These are phyloP conservation scores for Xylariaceae sp. DNA, from an alignment of 2,329 filamentous ascomycete species.

Conservation along the genomic window DNA sequence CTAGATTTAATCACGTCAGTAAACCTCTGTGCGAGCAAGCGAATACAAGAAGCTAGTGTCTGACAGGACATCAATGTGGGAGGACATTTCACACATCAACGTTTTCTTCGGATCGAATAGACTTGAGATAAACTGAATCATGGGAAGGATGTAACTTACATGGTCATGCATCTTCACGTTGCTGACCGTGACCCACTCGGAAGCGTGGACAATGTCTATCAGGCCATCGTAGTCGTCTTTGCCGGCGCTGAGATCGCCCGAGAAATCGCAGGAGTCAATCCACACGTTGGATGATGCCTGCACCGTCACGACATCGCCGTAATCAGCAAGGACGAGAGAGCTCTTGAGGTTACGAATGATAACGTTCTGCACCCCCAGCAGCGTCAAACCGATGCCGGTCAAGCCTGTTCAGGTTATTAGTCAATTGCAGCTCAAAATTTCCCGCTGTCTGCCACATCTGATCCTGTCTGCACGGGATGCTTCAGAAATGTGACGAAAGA, in stretches of 20 bases:
- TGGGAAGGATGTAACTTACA: slow-evolving; percentile 16
- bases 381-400: slow-evolving; percentile 39
- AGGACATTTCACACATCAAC: not conserved
- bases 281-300: slow-evolving; percentile 46
- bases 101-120: too few relatives aligned
- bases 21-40: not conserved
- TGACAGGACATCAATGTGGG: not conserved
- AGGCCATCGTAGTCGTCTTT: slow-evolving; percentile 62
- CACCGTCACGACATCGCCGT: slow-evolving; percentile 43
- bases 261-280: slow-evolving; percentile 57
- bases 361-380: slow-evolving; percentile 46
- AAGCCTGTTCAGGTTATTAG: slow-evolving; percentile 18
- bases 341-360: slow-evolving; percentile 50
- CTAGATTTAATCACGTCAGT: slow-evolving; percentile 33
- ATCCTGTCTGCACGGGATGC: not conserved
- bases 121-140: too few relatives aligned
- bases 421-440: not conserved
- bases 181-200: slow-evolving; percentile 47
- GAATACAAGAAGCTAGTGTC: not conserved
- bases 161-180: slow-evolving; percentile 42
- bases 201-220: slow-evolving; percentile 53
- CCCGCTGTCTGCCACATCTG: not conserved
- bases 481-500: not conserved
- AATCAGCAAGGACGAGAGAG: slow-evolving; percentile 37
- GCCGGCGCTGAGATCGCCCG: slow-evolving; percentile 47